Evolutionary conservation across 164 flowering plant genomes (phyloP), one percentile per base, ranked within the genome.

Genomic region (grape (Vitis vinifera)): DNA sequence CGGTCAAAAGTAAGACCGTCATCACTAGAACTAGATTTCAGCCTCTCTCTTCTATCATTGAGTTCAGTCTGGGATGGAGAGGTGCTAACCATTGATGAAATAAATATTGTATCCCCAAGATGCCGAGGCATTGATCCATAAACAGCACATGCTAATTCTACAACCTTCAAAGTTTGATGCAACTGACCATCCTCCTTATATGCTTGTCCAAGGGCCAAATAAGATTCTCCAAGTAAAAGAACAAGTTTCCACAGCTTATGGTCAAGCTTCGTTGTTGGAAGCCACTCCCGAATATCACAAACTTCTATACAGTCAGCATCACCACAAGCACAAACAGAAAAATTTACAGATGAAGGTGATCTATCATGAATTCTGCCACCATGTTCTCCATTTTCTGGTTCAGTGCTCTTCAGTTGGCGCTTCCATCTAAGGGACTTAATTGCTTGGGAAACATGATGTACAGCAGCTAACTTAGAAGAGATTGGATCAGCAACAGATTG

Each of bases 371-470:
- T 61, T 66, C 65, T 71, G 64, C 61, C 75, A 23, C 67, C 76
- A 67, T 77, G 80, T 67, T 81, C 81, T 61, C 77, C 37, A 19
- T 69, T 31, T 50, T 84, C 87, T 66, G 71, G 68, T 74, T 87
- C 89, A 68, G 81, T 63, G 64, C 75, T 77, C 66, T 89, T 92
- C 37, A 89, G 79, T 76, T 91, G 91, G 17, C 96, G 90, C 78
- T 75, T 91, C 94, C 93, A 91, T 73, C 99, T 83, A 23, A 95
- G 89, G 62, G 97, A 90, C 78, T 95, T 93, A 49, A 95, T 95
- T 65, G 99, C 99, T 79, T 90, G 97, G 71, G 97, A 93, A 72
- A 93, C 91, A 80, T 95, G 99, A 76, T 95, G 99, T 67, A 95
- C 79, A n/a, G 97, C 99, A 81, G 96, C 90, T 62, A 95, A 80